Conservation (phyloP, 2,329 filamentous ascomycete species). For the Colletotrichum costaricense region DNA sequence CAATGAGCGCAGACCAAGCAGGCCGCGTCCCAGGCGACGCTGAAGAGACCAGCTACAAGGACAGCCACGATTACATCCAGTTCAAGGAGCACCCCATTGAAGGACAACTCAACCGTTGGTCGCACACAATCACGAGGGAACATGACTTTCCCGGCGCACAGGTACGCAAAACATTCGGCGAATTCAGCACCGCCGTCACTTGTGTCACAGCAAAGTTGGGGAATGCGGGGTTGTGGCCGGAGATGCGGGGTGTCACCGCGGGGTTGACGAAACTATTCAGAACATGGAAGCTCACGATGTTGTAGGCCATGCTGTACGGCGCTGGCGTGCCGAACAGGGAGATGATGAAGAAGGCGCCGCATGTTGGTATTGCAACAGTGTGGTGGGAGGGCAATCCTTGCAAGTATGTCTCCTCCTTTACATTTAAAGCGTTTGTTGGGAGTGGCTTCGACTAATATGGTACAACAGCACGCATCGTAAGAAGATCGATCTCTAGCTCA, state of each 20-base stretch:
- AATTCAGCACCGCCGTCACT: not conserved
- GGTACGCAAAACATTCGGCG: slow-evolving; percentile 56
- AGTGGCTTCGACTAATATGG: slow-evolving; percentile 10
- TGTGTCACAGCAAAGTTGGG: slow-evolving; percentile 18
- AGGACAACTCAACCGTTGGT: slow-evolving; percentile 83
- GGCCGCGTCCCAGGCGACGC: slow-evolving; percentile 16
- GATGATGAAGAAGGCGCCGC: slow-evolving; percentile 89
- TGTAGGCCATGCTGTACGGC: slow-evolving; percentile 91
- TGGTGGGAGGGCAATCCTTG: slow-evolving; percentile 99
- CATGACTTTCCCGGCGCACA: slow-evolving; percentile 95
- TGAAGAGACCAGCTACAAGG: slow-evolving; percentile 49
- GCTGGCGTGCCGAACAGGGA: slow-evolving; percentile 86
- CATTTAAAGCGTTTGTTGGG: not conserved
- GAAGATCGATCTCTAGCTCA: slow-evolving; percentile 16
- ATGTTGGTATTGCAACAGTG: slow-evolving; percentile 90
- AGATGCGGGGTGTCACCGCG: slow-evolving; percentile 25
- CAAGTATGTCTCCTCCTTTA: slow-evolving; percentile 69
- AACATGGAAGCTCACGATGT: slow-evolving; percentile 8
- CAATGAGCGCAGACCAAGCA: slow-evolving; percentile 21
- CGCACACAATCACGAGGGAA: slow-evolving; percentile 80
- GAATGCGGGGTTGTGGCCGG: slow-evolving; percentile 22
- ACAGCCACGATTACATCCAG: slow-evolving; percentile 63
- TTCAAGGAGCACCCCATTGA: slow-evolving; percentile 64
- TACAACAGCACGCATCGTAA: slow-evolving; percentile 53
- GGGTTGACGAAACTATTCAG: not conserved